Percentiles rank a stretch among this genome's conserved stretches.
Evolutionary conservation across 2,329 filamentous ascomycete species (phyloP).

Genomic region (Verticillium nubilum): DNA sequence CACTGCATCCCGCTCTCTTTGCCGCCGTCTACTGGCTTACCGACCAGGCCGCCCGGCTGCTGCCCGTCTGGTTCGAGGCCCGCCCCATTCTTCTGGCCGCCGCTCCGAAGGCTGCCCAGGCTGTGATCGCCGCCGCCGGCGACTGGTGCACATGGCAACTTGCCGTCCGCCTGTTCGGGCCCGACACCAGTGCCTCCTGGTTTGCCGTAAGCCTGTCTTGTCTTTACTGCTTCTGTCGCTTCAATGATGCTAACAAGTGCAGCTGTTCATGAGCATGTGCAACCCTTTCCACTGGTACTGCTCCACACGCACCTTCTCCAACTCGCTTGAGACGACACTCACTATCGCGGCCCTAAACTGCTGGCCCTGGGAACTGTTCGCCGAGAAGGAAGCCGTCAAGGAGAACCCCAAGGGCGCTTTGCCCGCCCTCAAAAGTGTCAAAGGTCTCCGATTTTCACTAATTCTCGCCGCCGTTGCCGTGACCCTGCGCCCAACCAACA

Average conservation of each 20-base stretch:
- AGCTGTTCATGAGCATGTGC: slow-evolving; percentile 66
- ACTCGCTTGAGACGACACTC: slow-evolving; percentile 85
- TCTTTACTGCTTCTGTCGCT: neutral
- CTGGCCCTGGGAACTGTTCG: slow-evolving; percentile 79
- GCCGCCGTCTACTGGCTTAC: slow-evolving; percentile 64
- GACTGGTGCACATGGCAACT: slow-evolving; percentile 90
- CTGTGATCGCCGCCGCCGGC: slow-evolving; percentile 66
- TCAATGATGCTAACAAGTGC: slow-evolving; percentile 7
- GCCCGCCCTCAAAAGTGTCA: slow-evolving; percentile 15
- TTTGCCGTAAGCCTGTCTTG: slow-evolving; percentile 59
- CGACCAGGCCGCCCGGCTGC: slow-evolving; percentile 47
- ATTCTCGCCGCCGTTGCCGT: slow-evolving; percentile 75
- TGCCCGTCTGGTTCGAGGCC: slow-evolving; percentile 39
- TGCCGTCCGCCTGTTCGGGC: slow-evolving; percentile 67
- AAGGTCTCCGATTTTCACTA: slow-evolving; percentile 51
- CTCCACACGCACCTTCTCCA: slow-evolving; percentile 88
- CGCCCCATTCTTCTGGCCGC: slow-evolving; percentile 64
- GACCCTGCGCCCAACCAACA: slow-evolving; percentile 83
- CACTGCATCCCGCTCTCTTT: slow-evolving; percentile 86
- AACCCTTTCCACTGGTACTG: slow-evolving; percentile 98
- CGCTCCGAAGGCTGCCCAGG: slow-evolving; percentile 72
- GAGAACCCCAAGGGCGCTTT: slow-evolving; percentile 29
- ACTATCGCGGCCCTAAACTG: slow-evolving; percentile 73
- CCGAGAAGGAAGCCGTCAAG: slow-evolving; percentile 30
- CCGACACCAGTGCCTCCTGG: slow-evolving; percentile 56